Percentiles rank a stretch among this genome's conserved stretches.
These are phyloP conservation scores for Lagenidium sp. DNA, from an alignment of 352 stramenopile genomes.

Conservation along the genomic window DNA sequence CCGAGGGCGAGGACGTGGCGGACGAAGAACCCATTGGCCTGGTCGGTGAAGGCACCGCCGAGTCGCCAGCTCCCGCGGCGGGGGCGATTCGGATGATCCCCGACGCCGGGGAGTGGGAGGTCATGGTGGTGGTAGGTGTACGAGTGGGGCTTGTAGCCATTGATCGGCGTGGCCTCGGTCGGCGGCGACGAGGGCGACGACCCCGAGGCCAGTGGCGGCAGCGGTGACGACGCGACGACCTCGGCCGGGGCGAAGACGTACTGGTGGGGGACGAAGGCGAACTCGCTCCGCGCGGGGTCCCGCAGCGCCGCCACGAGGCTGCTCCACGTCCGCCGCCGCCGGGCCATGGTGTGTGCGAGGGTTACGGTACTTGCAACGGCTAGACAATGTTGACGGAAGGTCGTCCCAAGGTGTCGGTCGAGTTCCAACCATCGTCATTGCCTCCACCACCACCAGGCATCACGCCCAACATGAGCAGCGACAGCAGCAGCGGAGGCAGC, in stretches of 20 bases:
- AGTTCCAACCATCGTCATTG: not conserved
- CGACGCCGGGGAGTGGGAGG: not conserved
- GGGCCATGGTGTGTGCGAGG: slow-evolving; percentile 5
- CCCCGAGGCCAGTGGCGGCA: too few species aligned
- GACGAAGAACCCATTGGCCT: slow-evolving; percentile 42
- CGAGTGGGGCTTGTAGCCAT: slow-evolving; percentile 3
- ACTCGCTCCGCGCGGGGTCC: slow-evolving; percentile 63
- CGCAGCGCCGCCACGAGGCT: slow-evolving; percentile 54
- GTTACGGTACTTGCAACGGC: not conserved
- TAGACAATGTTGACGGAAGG: too few species aligned
- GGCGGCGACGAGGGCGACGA: slow-evolving; percentile 22
- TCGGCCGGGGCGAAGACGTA: slow-evolving; percentile 49
- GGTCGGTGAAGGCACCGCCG: slow-evolving; percentile 7
- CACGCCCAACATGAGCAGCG: slow-evolving; percentile 4
- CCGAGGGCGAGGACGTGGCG: slow-evolving; percentile 46
- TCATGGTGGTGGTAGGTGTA: not conserved
- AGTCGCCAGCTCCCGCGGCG: not conserved
- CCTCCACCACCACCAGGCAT: not conserved
- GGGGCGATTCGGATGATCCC: not conserved
- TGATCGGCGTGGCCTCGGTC: slow-evolving; percentile 64
- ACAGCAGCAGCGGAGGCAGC: slow-evolving; percentile 10
- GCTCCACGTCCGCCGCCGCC: slow-evolving; percentile 26
- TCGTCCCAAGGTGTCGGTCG: too few species aligned
- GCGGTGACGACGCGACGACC: slow-evolving; percentile 15
- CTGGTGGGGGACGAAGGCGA: slow-evolving; percentile 75